Base-by-base conservation (phyloP, 306 rosid genomes). In the Cicer arietinum region DNA sequence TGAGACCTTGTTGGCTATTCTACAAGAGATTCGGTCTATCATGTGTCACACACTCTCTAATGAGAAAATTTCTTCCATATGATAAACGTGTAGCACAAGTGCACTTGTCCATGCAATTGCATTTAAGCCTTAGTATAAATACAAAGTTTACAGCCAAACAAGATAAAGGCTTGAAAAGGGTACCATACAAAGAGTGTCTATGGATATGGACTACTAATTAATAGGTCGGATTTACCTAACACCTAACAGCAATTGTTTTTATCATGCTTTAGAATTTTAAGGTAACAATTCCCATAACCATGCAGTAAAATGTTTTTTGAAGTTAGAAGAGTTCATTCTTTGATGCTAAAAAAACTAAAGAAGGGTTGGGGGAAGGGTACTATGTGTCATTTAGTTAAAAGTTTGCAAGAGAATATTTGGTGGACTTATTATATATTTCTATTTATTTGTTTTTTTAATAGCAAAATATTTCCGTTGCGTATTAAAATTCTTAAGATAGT, bases 81-180 rank as follows among this genome's bases (percentile, higher is more conserved):
- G 80, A 18, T 79, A 79, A 79, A 82, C 77, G 86, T 85, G 84
- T 25, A 25, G 35, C 70, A 61, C 1, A 25, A 51, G 59, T 66
- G 57, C 79, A 79, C 9, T 80, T 77, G 83, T 84, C 88, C 84
- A 85, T 85, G 76, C 83, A 74, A 10, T 74, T 58, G 63, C 47
- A 54, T 66, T 81, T 59, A 85, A 66, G 37, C 56, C 67, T 48
- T 74, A 46, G 78, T 58, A 60, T 65, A 46, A 68, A 61, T 67
- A 42, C 57, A 76, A 64, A 74, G 67, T 69, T 10, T 83, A 48
- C 44, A 69, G 4, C 68, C 50, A 83, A 35, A 68, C 25, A 22
- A 65, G 37, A 60, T 37, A 4, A 39, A 69, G 0, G 7, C 54
- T 39, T 12, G 62, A 72, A 59, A 63, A 50, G 37, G 70, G 43